These are phyloP conservation scores for Boletellus sp. DNA, from an alignment of 768 basidiomycete species.

Conservation along the genomic window DNA sequence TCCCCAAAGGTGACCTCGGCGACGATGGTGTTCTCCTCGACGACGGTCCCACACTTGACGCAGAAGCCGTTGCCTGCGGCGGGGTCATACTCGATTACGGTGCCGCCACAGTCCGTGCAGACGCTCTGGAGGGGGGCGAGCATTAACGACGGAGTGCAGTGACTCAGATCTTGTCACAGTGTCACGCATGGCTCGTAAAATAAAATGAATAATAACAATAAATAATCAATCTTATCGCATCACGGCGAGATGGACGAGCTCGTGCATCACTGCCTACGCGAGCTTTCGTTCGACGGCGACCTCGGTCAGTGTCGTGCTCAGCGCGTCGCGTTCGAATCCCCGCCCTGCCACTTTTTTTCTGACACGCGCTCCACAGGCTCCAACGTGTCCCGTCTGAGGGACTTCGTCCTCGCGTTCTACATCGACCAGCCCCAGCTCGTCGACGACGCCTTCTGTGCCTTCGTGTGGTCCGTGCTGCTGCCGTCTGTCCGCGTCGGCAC, in stretches of 20 bases:
- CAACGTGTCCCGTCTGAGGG: conserved; percentile 63
- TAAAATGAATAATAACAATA: too few relatives aligned
- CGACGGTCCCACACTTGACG: conserved; percentile 80
- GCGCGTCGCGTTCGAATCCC: conserved; percentile 44
- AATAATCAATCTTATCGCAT: conserved; percentile 6
- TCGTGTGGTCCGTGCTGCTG: conserved; percentile 79
- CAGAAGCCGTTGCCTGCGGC: conserved; percentile 86
- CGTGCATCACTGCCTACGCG: conserved; percentile 76
- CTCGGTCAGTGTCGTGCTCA: conserved; percentile 56
- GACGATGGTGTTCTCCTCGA: conserved; percentile 92
- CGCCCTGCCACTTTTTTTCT: conserved; percentile 23
- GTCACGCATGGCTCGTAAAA: conserved; percentile 7
- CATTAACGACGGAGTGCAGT: neutral
- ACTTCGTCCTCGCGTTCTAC: conserved; percentile 70
- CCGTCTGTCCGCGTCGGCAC: conserved; percentile 74
- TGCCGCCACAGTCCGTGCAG: conserved; percentile 77
- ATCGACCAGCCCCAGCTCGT: conserved; percentile 49
- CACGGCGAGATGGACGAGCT: conserved; percentile 69
- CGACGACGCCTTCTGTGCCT: conserved; percentile 74
- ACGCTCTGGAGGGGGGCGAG: conserved; percentile 41
- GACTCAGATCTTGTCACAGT: neutral
- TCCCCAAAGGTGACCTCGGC: conserved; percentile 96
- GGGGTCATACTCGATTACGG: conserved; percentile 80
- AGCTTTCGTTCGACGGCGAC: conserved; percentile 88
- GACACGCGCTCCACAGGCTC: conserved; percentile 53